Evolutionary conservation across 768 basidiomycete genomes (phyloP), one percentile per base, ranked within the genome.

Genomic region (Lactifluus volemus): DNA sequence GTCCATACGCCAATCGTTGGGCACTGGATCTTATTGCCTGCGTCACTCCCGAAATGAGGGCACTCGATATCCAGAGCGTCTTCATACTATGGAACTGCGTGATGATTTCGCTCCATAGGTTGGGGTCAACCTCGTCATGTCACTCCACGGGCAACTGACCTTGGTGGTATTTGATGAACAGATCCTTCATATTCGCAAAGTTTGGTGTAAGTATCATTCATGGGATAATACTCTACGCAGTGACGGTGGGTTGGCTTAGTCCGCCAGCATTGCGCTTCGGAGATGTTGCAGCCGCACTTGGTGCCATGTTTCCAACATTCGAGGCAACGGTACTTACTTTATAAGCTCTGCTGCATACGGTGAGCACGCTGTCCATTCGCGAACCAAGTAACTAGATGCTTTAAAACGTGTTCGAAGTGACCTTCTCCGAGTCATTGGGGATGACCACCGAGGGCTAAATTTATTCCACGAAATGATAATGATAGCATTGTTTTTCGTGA

Each of bases 11-110:
- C 17, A 39, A 41, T 39, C 14, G 45, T 17, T 39, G 34, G 1
- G 45, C 17, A 14, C 25, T 25, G 47, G 17, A 7, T 15, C 36
- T 15, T 32, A 56, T 36, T 14, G 47, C 21, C 5, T 19, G 19
- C 3, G 47, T 30, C 2, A 56, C 19, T 19, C 48, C 55, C 36
- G 47, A 29, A 10, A 49, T 34, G 47, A 56, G 45, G 15, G 34
- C 55, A 12, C 55, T 56, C 10, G 55, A 56, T 48, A 56, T 6
- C 55, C 55, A 56, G 45, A 56, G 25, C 36, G 44, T 56, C 41
- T 49, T 56, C 45, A 56, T 47, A 19, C 47, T 9, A 36, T 14
- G 14, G 7, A 49, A 56, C 36, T 47, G 55, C 21, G 36, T 32
- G 34, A 56, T 12, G 21, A 56, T 2, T 10, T 47, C 45, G 7